Conservation (phyloP, 2,329 filamentous ascomycete species). For the Coleophoma cylindrospora region DNA sequence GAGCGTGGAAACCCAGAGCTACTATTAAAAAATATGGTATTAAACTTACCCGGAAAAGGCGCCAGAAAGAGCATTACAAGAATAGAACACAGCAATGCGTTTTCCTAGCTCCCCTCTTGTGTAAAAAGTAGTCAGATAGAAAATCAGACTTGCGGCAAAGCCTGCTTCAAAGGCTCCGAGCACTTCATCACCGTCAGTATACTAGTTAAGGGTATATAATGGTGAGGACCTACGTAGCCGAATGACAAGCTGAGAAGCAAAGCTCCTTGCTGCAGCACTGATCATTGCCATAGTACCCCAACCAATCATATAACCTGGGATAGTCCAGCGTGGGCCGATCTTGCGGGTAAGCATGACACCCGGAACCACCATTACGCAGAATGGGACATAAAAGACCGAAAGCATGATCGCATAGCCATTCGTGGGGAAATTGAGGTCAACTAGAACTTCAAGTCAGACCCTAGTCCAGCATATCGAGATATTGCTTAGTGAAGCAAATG, state of each 20-base stretch:
- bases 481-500: background rate
- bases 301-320: background rate
- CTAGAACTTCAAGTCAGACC: background rate
- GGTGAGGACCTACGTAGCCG: background rate
- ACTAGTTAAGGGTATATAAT: background rate
- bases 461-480: background rate
- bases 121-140: constrained; percentile 20
- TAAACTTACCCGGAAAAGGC: constrained; percentile 31
- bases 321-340: background rate
- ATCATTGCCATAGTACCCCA: background rate
- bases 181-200: background rate
- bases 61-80: constrained; percentile 32
- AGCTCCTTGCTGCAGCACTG: background rate
- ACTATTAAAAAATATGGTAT: background rate
- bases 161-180: background rate
- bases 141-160: constrained; percentile 19
- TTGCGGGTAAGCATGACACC: background rate
- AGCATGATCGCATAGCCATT: background rate
- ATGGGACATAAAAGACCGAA: background rate
- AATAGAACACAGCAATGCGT: constrained; percentile 34
- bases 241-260: background rate
- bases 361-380: background rate
- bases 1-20: background rate
- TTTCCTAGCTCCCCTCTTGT: constrained; percentile 28
- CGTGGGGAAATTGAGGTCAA: background rate